Conservation (phyloP, 495 filamentous ascomycete species). For the Diplogelasinospora grovesii region DNA sequence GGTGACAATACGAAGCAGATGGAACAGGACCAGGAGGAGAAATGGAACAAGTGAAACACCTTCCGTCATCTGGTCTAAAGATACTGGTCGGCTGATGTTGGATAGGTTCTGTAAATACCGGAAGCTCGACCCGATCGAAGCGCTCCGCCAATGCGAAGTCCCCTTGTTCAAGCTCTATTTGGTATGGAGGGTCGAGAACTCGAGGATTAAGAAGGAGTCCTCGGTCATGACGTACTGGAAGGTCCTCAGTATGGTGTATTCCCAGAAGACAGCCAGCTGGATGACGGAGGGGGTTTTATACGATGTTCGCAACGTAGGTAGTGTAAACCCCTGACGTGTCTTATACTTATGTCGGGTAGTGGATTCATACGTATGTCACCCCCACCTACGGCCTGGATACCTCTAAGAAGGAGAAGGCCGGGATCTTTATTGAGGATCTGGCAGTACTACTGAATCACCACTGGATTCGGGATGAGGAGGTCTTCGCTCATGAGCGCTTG, state of each 20-base stretch:
- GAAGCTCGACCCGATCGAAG: too few relatives aligned
- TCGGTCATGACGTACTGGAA: conserved; percentile 1
- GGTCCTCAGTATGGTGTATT: conserved; percentile 1
- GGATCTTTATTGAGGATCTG: not conserved
- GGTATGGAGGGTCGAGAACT: too few relatives aligned
- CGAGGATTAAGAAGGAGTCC: too few relatives aligned
- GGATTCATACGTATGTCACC: not conserved
- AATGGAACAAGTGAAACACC: too few relatives aligned
- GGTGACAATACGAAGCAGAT: too few relatives aligned
- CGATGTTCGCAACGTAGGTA: not conserved
- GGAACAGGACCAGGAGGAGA: too few relatives aligned
- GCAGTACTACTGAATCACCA: not conserved
- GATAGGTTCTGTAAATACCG: too few relatives aligned
- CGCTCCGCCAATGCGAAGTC: too few relatives aligned
- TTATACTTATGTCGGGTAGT: not conserved
- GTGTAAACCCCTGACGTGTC: too few relatives aligned
- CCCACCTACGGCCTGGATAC: not conserved
- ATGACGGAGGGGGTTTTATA: not conserved
- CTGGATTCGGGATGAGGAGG: not conserved
- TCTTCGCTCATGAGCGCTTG: conserved; percentile 6
- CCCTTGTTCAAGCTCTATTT: too few relatives aligned
- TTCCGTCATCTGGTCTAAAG: too few relatives aligned
- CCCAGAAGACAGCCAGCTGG: not conserved
- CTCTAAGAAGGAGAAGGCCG: not conserved
- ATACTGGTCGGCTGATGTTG: too few relatives aligned